Percentiles rank a stretch among this genome's conserved stretches.
These are phyloP conservation scores for Euphrasia confusa DNA, from an alignment of 257 asterid species.

Conservation along the genomic window DNA sequence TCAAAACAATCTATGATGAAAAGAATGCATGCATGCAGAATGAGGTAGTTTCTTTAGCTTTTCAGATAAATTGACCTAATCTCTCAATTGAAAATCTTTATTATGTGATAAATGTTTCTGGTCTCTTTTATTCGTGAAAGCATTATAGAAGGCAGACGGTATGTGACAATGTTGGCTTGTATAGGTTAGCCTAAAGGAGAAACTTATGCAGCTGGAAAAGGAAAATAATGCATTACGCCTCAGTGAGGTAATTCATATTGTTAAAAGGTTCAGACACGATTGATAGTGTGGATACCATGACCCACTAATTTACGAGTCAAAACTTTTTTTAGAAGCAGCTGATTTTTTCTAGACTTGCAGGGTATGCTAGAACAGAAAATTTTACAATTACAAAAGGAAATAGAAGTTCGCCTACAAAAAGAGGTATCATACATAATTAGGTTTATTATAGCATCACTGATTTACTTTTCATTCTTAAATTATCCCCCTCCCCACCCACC, in stretches of 20 bases:
- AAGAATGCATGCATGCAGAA: neutral
- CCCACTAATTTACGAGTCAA: conserved; percentile 7
- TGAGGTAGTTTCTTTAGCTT: conserved; percentile 15
- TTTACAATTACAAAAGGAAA: conserved; percentile 37
- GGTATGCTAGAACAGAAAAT: conserved; percentile 34
- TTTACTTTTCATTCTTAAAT: conserved; percentile 6
- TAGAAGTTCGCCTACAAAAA: conserved; percentile 38
- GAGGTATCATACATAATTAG: conserved; percentile 33
- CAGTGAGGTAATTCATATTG: conserved; percentile 44
- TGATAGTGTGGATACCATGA: conserved; percentile 8
- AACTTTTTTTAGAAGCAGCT: conserved; percentile 16
- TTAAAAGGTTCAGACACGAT: conserved; percentile 3
- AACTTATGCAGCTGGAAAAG: conserved; percentile 37
- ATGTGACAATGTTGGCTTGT: conserved; percentile 30
- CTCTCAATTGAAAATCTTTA: conserved; percentile 12
- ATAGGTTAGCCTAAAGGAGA: conserved; percentile 50
- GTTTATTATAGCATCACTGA: neutral
- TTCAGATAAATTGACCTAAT: conserved; percentile 6
- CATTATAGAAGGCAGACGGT: conserved; percentile 22
- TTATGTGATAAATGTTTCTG: conserved; percentile 3
- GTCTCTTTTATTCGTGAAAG: conserved; percentile 18
- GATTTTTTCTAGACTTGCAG: conserved; percentile 31
- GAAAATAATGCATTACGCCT: conserved; percentile 40
- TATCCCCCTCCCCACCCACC: neutral
- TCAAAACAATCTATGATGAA: neutral